Conservation (phyloP, 1,284 basidiomycete species). For the Porogramme epimiltina region DNA sequence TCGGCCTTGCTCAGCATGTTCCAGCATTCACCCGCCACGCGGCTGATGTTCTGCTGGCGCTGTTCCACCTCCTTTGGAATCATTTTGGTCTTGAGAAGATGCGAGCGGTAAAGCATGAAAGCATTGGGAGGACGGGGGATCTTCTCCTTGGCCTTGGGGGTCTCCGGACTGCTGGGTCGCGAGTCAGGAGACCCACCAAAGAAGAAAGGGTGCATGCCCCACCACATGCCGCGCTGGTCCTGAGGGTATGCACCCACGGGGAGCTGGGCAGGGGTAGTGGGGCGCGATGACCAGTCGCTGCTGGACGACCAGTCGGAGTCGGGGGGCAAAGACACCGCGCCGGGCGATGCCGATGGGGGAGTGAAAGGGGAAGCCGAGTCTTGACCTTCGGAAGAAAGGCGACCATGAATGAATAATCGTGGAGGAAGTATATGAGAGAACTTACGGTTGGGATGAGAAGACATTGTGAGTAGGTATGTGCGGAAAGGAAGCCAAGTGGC, state of each 20-base stretch:
- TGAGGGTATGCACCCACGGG: neutral
- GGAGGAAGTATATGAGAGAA: neutral
- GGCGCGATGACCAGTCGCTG: slow-evolving; percentile 10
- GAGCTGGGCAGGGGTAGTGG: neutral
- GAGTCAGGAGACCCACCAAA: slow-evolving; percentile 4
- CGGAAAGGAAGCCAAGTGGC: neutral
- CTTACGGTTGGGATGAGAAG: slow-evolving; percentile 17
- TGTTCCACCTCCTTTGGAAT: slow-evolving; percentile 43
- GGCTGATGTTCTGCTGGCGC: slow-evolving; percentile 58
- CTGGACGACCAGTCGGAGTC: slow-evolving; percentile 15
- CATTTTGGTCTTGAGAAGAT: slow-evolving; percentile 52
- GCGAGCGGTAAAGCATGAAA: slow-evolving; percentile 82
- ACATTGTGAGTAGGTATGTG: slow-evolving; percentile 5
- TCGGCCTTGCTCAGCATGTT: slow-evolving; percentile 43
- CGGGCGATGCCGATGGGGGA: slow-evolving; percentile 16
- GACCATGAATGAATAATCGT: neutral
- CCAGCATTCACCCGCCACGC: slow-evolving; percentile 58
- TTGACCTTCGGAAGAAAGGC: slow-evolving; percentile 1
- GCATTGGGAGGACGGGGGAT: slow-evolving; percentile 79
- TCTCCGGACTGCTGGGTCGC: slow-evolving; percentile 8
- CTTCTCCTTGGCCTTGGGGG: slow-evolving; percentile 3
- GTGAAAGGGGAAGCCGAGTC: slow-evolving; percentile 15
- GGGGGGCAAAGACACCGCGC: slow-evolving; percentile 12
- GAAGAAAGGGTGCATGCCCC: neutral
- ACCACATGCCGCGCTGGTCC: no score